Conservation (phyloP, 345 rosid species). For the Salix viminalis region DNA sequence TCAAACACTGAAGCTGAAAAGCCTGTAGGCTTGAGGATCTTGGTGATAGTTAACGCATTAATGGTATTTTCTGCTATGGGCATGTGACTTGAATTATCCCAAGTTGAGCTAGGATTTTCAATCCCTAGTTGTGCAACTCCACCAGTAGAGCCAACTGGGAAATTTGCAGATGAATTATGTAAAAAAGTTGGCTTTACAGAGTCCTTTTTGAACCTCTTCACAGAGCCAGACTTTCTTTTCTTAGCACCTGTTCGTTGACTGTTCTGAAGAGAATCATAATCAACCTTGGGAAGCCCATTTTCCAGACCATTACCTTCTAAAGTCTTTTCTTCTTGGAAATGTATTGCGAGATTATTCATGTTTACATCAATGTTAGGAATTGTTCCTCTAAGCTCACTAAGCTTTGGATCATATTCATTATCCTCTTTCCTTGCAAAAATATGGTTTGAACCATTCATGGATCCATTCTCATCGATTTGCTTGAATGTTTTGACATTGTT, state of each 20-base stretch:
- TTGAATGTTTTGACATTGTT: slow-evolving; percentile 25
- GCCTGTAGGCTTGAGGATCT: slow-evolving; percentile 69
- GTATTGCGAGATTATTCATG: slow-evolving; percentile 40
- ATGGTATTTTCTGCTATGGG: slow-evolving; percentile 37
- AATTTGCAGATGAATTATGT: slow-evolving; percentile 35
- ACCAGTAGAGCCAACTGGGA: slow-evolving; percentile 42
- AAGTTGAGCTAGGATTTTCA: slow-evolving; percentile 37
- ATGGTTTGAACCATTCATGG: slow-evolving; percentile 31
- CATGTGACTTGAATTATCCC: slow-evolving; percentile 34
- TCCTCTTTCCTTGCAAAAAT: slow-evolving; percentile 38
- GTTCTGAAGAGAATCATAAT: slow-evolving; percentile 43
- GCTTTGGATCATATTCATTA: slow-evolving; percentile 80
- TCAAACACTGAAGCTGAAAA: slow-evolving; percentile 61
- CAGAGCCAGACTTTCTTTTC: slow-evolving; percentile 89
- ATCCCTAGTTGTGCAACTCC: slow-evolving; percentile 35
- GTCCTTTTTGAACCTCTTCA: slow-evolving; percentile 89
- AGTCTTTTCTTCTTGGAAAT: slow-evolving; percentile 43
- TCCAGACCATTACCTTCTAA: slow-evolving; percentile 41
- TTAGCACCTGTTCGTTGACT: slow-evolving; percentile 69
- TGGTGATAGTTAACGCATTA: slow-evolving; percentile 39
- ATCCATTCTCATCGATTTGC: slow-evolving; percentile 46
- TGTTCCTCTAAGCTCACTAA: slow-evolving; percentile 69
- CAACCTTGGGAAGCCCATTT: slow-evolving; percentile 48
- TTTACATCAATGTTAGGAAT: slow-evolving; percentile 36
- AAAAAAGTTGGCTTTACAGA: slow-evolving; percentile 18